Evolutionary conservation across 768 basidiomycete genomes (phyloP), one percentile per base, ranked within the genome.

Genomic region (Mrakia frigida): DNA sequence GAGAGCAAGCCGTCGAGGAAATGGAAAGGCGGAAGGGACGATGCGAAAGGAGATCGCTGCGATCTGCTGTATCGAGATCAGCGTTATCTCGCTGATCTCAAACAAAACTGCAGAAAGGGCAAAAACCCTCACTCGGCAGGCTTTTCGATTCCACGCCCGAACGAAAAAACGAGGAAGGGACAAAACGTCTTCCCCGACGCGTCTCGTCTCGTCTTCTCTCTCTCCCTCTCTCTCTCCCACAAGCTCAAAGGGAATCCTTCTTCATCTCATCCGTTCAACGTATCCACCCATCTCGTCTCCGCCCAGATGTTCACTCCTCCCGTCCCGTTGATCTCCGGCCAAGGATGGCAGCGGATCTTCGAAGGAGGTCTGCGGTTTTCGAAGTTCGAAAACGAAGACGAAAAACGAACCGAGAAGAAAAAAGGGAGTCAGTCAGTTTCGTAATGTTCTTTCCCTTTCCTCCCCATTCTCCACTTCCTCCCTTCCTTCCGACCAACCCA

Each of bases 221-320:
- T 60, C 28, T 25, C 56, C 28, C 25, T 60, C 56, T 25, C 25
- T 60, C 28, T 25, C 25, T 60, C 28, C 11, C 28, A n/a, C n/a
- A n/a, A n/a, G n/a, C n/a, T n/a, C n/a, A n/a, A n/a, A n/a, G n/a
- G n/a, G n/a, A n/a, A n/a, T n/a, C n/a, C n/a, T n/a, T n/a, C n/a
- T n/a, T n/a, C n/a, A n/a, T n/a, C n/a, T 63, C 61, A 65, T 65
- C 63, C 56, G 9, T 28, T 56, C 63, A 28, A n/a, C 39, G 37
- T 37, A 74, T 74, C 77, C 31, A 61, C 41, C 53, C 37, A 78
- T 21, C 33, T 65, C 43, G 69, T 74, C 53, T 39, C 61, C 37
- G 74, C 73, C 77, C 77, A 78, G 11, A 78, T 68, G 41, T 78
- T 78, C 18, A 78, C 73, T 23, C 46, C 67, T 13, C 73, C 73